Percentiles rank a stretch among this genome's conserved stretches.
Evolutionary conservation across 2,329 filamentous ascomycete genomes (phyloP).

Genomic region (Aspergillus udagawae): DNA sequence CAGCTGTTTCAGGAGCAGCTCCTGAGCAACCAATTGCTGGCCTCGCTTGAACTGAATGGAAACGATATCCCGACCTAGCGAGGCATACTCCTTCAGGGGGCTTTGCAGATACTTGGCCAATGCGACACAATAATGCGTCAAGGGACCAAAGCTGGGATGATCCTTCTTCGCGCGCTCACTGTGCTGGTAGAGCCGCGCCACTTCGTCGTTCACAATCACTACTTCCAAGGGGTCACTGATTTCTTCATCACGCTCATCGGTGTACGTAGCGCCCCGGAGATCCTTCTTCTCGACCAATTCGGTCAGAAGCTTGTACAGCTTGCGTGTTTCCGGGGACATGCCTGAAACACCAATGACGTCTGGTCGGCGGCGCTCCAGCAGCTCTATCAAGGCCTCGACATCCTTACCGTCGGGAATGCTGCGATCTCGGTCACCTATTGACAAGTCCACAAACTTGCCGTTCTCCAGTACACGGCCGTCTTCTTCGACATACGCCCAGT

Average conservation of each 20-base stretch:
- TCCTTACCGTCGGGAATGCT: conserved; percentile 61
- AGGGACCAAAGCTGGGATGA: conserved; percentile 71
- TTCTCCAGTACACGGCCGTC: conserved; percentile 85
- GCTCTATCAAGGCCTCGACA: conserved; percentile 68
- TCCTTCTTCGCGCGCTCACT: conserved; percentile 75
- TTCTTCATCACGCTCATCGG: conserved; percentile 75
- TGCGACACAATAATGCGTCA: conserved; percentile 85
- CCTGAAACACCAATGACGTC: conserved; percentile 90
- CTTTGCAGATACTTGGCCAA: conserved; percentile 91
- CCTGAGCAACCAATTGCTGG: conserved; percentile 81
- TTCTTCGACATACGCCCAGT: conserved; percentile 91
- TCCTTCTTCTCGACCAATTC: conserved; percentile 73
- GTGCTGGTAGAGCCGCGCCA: conserved; percentile 92
- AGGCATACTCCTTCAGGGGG: conserved; percentile 93
- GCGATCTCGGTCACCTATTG: conserved; percentile 63
- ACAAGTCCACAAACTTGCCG: conserved; percentile 78
- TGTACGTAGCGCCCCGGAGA: conserved; percentile 75
- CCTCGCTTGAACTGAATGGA: conserved; percentile 86
- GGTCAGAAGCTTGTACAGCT: conserved; percentile 75
- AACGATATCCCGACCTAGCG: conserved; percentile 79
- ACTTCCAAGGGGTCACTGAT: conserved; percentile 79
- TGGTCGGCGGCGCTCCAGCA: conserved; percentile 74
- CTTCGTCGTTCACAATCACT: conserved; percentile 90
- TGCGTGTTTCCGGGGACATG: conserved; percentile 80
- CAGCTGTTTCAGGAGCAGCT: conserved; percentile 79